phyloP scores from a whole-genome alignment of 352 stramenopile genomes.

The Phytophthora podocarpi region DNA sequence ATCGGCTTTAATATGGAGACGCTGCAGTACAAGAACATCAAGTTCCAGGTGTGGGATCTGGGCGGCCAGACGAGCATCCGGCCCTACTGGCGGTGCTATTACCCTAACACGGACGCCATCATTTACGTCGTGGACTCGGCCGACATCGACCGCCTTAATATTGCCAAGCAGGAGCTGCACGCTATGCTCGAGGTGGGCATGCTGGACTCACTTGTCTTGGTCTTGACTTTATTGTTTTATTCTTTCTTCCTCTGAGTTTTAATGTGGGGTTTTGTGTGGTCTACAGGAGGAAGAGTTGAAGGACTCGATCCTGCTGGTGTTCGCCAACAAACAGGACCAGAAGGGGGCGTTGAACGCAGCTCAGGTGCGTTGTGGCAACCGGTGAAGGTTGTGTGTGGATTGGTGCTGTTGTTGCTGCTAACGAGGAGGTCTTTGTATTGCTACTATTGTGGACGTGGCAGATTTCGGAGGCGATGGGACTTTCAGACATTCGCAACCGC shows the following conservation, averaged over 20 bases:
- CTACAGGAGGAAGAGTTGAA: constrained; percentile 98
- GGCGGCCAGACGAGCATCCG: constrained; percentile 99
- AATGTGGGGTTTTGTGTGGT: background rate
- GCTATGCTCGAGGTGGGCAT: constrained; percentile 95
- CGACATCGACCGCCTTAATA: constrained; percentile 96
- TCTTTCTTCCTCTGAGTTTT: too few species aligned
- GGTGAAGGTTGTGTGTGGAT: background rate
- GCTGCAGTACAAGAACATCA: constrained; percentile 92
- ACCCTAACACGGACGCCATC: constrained; percentile 98
- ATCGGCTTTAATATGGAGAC: constrained; percentile 98
- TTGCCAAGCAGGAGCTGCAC: constrained; percentile 97
- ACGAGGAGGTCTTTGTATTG: background rate
- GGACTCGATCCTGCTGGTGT: constrained; percentile 98
- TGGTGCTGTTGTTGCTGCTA: background rate
- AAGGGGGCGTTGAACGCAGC: constrained; percentile 92
- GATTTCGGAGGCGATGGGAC: constrained; percentile 98
- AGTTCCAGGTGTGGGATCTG: constrained; percentile 99
- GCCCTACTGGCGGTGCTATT: constrained; percentile 99
- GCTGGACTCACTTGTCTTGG: background rate
- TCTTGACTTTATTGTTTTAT: constrained; percentile 5
- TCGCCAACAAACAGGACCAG: constrained; percentile 99
- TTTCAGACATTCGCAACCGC: constrained; percentile 98
- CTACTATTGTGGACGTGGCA: too few species aligned
- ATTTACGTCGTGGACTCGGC: constrained; percentile 97
- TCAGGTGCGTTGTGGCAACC: constrained; percentile 54